phyloP scores from a whole-genome alignment of 2,329 filamentous ascomycete species.

The Ophiosphaerella herpotricha region DNA sequence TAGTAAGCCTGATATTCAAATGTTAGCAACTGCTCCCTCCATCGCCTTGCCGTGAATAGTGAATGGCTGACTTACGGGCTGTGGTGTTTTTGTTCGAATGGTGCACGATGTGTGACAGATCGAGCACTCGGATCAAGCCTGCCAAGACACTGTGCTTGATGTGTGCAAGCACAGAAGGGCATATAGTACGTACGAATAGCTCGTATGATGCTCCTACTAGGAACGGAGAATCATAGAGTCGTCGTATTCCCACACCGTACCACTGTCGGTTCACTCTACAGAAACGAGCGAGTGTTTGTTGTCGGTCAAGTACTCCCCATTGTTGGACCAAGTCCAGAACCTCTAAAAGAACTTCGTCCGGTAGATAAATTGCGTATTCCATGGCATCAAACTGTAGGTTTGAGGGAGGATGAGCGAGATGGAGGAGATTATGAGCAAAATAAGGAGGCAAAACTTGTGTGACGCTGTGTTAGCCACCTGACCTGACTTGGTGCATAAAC shows the following conservation, averaged over 20 bases:
- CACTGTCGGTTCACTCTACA: slow-evolving; percentile 57
- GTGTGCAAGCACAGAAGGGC: slow-evolving; percentile 56
- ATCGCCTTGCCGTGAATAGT: not conserved
- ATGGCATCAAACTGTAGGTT: not conserved
- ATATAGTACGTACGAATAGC: slow-evolving; percentile 60
- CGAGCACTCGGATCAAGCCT: slow-evolving; percentile 57
- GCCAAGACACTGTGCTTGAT: slow-evolving; percentile 55
- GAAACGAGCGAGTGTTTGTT: slow-evolving; percentile 56
- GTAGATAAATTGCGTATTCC: slow-evolving; percentile 49
- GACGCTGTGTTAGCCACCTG: slow-evolving; percentile 2
- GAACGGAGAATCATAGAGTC: slow-evolving; percentile 59
- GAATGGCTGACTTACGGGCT: slow-evolving; percentile 33
- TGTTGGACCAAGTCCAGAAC: slow-evolving; percentile 53
- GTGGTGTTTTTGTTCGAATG: slow-evolving; percentile 63
- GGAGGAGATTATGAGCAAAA: not conserved
- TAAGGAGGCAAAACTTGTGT: not conserved
- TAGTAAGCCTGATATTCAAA: slow-evolving; percentile 50
- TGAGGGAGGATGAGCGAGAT: not conserved
- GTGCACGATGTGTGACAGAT: slow-evolving; percentile 62
- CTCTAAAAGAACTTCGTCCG: slow-evolving; percentile 59
- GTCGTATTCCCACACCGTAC: slow-evolving; percentile 58
- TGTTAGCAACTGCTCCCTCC: not conserved
- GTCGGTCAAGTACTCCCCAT: slow-evolving; percentile 40
- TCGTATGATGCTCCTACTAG: slow-evolving; percentile 59
- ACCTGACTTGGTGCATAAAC: not conserved